Evolutionary conservation across 1,284 basidiomycete species (phyloP), one percentile per base, ranked within the genome.

Genomic region (Limonomyces culmigenus): DNA sequence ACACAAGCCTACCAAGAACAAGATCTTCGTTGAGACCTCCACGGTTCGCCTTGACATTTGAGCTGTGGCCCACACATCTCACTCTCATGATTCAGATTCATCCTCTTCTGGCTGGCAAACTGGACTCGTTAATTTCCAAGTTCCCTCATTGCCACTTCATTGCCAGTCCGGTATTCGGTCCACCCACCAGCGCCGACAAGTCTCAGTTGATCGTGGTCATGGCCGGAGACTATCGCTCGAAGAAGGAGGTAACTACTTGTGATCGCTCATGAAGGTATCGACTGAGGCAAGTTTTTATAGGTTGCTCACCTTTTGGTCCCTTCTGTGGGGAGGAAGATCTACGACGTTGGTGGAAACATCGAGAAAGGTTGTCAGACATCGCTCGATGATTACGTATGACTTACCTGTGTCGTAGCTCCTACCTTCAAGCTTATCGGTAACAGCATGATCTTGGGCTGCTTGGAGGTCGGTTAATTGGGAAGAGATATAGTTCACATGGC

Each of bases 351-450:
- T 19, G 75, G 69, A 15, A 84, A 88, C 49, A 58, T 85, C 20
- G 77, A 84, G 51, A 78, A 83, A 53, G 81, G 81, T 65, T 35
- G 36, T n/a, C n/a, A n/a, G n/a, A n/a, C n/a, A n/a, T n/a, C n/a
- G n/a, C n/a, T n/a, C n/a, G n/a, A n/a, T n/a, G n/a, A n/a, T n/a
- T n/a, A n/a, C n/a, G n/a, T n/a, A n/a, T n/a, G n/a, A n/a, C n/a
- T n/a, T n/a, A n/a, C n/a, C n/a, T n/a, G n/a, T n/a, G n/a, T n/a
- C 27, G 23, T 46, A 71, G 84, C 80, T 2, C 69, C 73, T 19
- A 77, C 73, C 5, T 74, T 88, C 59, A 91, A 91, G 56, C 63
- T 85, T 38, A 74, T 86, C 33, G 78, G 76, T 10, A 83, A 83
- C 44, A 71, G 74, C 0, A 56, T 81, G 54, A 70, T 81, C 38